These are phyloP conservation scores for Blastocystis sp. DNA, from an alignment of 352 stramenopile species.

Conservation along the genomic window DNA sequence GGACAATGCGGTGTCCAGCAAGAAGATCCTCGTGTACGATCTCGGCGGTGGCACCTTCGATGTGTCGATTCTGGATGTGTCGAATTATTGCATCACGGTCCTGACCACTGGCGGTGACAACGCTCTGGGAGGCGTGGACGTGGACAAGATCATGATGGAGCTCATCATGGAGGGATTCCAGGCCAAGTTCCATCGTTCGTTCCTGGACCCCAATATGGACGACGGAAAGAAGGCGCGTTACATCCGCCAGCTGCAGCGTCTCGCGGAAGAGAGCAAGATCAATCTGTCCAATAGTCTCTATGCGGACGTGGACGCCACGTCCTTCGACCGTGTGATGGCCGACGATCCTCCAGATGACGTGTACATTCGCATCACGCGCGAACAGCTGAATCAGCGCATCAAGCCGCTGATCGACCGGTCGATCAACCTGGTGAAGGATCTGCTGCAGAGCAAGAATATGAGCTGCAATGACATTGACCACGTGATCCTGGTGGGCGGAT, in stretches of 20 bases:
- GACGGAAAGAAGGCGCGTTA: background rate
- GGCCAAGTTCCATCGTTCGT: background rate
- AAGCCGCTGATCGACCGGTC: background rate
- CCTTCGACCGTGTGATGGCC: background rate
- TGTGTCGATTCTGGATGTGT: conserved; percentile 71
- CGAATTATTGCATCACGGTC: conserved; percentile 72
- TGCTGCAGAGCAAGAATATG: background rate
- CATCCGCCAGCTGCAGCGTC: background rate
- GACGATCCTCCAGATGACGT: background rate
- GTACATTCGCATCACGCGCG: background rate
- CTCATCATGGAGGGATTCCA: background rate
- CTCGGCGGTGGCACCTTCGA: conserved; percentile 78
- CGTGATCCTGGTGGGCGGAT: conserved; percentile 77
- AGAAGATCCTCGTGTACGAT: conserved; percentile 74
- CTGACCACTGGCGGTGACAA: conserved; percentile 81
- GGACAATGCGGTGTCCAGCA: conserved; percentile 28
- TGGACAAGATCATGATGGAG: conserved; percentile 71
- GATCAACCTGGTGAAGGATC: background rate
- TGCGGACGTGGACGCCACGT: background rate
- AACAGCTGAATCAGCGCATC: background rate
- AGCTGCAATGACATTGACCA: conserved; percentile 73
- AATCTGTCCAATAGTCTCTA: background rate
- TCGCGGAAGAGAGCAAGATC: conserved; percentile 18
- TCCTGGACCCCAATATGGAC: background rate
- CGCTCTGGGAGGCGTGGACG: conserved; percentile 82